Evolutionary conservation across 352 stramenopile genomes (phyloP).

Genomic region (Phytopythium vexans): DNA sequence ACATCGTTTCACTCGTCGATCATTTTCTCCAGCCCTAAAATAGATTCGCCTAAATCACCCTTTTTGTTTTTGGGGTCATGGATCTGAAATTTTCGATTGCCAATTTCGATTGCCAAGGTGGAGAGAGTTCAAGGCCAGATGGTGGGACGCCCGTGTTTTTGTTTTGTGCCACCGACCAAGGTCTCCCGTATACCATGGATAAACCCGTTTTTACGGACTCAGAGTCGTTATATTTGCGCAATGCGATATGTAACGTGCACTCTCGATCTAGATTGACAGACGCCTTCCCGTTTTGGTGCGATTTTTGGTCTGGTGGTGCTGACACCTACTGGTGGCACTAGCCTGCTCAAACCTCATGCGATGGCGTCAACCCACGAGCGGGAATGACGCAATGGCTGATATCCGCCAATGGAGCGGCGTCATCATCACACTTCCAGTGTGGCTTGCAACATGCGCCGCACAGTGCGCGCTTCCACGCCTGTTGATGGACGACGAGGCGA

Average conservation of each 20-base stretch:
- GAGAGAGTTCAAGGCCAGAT: too few species aligned
- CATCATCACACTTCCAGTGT: slow-evolving; percentile 1
- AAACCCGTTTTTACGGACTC: background rate
- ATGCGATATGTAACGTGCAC: too few species aligned
- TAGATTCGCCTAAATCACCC: too few species aligned
- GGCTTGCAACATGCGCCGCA: background rate
- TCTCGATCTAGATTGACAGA: too few species aligned
- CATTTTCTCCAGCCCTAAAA: too few species aligned
- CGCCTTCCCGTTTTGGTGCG: too few species aligned
- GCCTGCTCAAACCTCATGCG: background rate
- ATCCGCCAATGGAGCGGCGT: slow-evolving; percentile 1
- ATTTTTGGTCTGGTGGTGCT: background rate
- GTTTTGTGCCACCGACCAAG: slow-evolving; percentile 1
- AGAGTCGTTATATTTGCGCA: too few species aligned
- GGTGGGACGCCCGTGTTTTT: background rate
- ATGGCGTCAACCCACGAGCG: background rate
- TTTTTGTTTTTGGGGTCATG: too few species aligned
- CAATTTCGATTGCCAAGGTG: too few species aligned
- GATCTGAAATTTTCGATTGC: too few species aligned
- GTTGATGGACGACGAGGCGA: background rate
- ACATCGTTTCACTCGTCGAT: too few species aligned
- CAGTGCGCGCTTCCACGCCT: background rate
- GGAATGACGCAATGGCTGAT: slow-evolving; percentile 7
- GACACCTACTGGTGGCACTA: background rate
- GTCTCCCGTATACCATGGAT: background rate